Conservation (phyloP, 2,329 filamentous ascomycete species). For the Monilinia vaccinii-corymbosi region DNA sequence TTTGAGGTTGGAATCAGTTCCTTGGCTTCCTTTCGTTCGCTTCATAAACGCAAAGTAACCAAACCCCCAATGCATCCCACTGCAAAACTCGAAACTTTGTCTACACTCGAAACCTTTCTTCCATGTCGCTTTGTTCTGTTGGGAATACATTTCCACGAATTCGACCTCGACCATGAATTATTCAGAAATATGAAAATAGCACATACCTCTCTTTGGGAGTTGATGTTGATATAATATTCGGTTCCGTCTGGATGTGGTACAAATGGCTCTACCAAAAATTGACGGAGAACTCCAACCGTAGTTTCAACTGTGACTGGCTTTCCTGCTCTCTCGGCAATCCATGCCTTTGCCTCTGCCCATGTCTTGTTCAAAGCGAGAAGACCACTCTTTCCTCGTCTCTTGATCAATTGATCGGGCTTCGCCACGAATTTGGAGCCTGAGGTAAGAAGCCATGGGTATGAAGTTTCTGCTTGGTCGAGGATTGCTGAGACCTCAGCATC, state of each 20-base stretch:
- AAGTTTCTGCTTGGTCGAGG: slow-evolving; percentile 90
- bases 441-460: slow-evolving; percentile 89
- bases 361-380: slow-evolving; percentile 94
- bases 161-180: background rate
- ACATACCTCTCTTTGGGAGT: slow-evolving; percentile 98
- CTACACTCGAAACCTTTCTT: slow-evolving; percentile 14
- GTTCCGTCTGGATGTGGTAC: slow-evolving; percentile 91
- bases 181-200: slow-evolving; percentile 9
- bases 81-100: slow-evolving; percentile 8
- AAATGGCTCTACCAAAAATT: slow-evolving; percentile 97
- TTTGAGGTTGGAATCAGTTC: slow-evolving; percentile 19
- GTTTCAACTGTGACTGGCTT: slow-evolving; percentile 93
- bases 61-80: slow-evolving; percentile 22
- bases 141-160: background rate
- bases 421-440: slow-evolving; percentile 87
- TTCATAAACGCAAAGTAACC: slow-evolving; percentile 10
- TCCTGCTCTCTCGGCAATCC: slow-evolving; percentile 85
- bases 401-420: slow-evolving; percentile 99
- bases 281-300: slow-evolving; percentile 76
- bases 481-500: slow-evolving; percentile 74
- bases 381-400: slow-evolving; percentile 98
- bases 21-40: slow-evolving; percentile 28
- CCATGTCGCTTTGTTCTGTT: slow-evolving; percentile 1
- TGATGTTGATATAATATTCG: slow-evolving; percentile 99
- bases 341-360: slow-evolving; percentile 87